phyloP scores from a whole-genome alignment of 495 filamentous ascomycete species.

The Penicillium silybi region DNA sequence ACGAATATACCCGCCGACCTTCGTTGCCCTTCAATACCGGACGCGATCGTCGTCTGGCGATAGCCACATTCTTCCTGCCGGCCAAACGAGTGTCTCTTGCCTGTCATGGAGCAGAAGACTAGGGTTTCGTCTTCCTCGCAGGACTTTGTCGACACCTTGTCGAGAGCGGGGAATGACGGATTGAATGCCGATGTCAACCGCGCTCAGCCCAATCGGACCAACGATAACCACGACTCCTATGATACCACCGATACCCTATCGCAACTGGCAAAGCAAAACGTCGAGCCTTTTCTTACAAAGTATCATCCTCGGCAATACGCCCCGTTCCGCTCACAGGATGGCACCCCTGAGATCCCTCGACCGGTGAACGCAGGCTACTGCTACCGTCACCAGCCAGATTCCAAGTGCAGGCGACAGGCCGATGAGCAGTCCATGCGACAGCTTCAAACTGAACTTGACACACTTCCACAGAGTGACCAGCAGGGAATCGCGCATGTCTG shows the following conservation, averaged over 20 bases:
- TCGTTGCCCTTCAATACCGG: neutral
- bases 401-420: constrained; percentile 86
- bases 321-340: constrained; percentile 47
- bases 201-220: constrained; percentile 14
- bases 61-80: neutral
- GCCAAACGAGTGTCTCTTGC: neutral
- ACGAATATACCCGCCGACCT: neutral
- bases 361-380: constrained; percentile 81
- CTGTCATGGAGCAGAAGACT: neutral
- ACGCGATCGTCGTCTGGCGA: neutral
- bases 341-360: constrained; percentile 29
- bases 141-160: neutral
- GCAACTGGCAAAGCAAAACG: constrained; percentile 50
- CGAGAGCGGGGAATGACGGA: constrained; percentile 5
- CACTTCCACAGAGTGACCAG: constrained; percentile 75
- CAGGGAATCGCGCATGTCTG: constrained; percentile 93
- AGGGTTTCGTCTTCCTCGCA: neutral
- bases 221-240: constrained; percentile 4
- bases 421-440: constrained; percentile 95
- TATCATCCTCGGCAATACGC: constrained; percentile 85
- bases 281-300: constrained; percentile 79
- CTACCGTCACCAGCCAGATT: constrained; percentile 90
- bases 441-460: constrained; percentile 83
- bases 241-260: constrained; percentile 28
- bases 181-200: constrained; percentile 23